Evolutionary conservation across 202 grass and related monocot species (phyloP), one percentile per base, ranked within the genome.

Genomic region (Dendrocalamus latiflorus): DNA sequence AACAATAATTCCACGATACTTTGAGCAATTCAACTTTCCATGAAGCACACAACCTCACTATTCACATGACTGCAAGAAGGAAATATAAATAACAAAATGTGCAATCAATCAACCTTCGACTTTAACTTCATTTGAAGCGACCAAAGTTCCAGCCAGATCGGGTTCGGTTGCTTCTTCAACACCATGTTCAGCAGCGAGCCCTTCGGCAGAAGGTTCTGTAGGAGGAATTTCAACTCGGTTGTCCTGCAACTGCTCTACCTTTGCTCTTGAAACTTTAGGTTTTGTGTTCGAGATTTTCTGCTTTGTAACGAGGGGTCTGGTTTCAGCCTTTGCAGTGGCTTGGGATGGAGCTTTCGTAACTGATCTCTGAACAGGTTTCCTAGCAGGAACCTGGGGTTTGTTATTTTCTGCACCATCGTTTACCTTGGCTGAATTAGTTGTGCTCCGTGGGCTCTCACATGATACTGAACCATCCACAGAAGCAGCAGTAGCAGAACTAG

Each of bases 31-130:
- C 60, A 89, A 86, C 80, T 74, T 88, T 90, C 91, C 75, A 89
- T 71, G 74, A 90, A 85, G 84, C 88, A 93, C 79, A 92, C 86
- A 85, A n/a, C 80, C 63, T 79, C 53, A 75, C 88, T 96, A 93
- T 93, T 91, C 93, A 93, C 90, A 96, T 18, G 84, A 77, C 61
- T 89, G 80, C 63, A 89, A 87, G 75, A 78, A 74, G 56, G 67
- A 81, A 85, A 76, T 72, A n/a, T n/a, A 86, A 73, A 86, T 79
- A 85, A 85, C 73, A 86, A 90, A 83, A 89, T 90, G 75, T 4
- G 26, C 85, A 66, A 67, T 57, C 41, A 38, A 82, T 95, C 91
- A 93, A 85, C 89, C 87, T 78, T 90, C 85, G 50, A 87, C 87
- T 45, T n/a, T n/a, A n/a, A n/a, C n/a, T n/a, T n/a, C n/a, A n/a